A percentile compares a stretch with the other conserved stretches of the same genome.
These are phyloP conservation scores for Barnettozyma sp. DNA, from an alignment of 805 yeast species.

Conservation along the genomic window DNA sequence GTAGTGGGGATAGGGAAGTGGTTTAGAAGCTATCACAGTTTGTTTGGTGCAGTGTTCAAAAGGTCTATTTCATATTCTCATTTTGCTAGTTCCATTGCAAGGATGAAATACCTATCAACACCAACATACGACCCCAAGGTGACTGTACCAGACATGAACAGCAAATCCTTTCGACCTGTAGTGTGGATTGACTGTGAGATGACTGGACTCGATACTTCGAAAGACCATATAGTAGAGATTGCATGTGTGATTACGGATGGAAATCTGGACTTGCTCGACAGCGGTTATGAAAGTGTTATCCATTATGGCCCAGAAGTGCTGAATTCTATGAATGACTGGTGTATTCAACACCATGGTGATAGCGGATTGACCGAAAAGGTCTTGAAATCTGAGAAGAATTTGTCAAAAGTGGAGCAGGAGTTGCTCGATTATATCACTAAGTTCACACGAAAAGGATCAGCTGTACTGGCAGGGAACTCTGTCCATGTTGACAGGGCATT, in stretches of 20 bases:
- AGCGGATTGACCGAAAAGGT: slow-evolving; percentile 75
- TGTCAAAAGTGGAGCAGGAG: slow-evolving; percentile 57
- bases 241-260: slow-evolving; percentile 89
- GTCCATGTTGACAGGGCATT: slow-evolving; percentile 88
- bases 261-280: slow-evolving; percentile 61
- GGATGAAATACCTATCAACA: slow-evolving; percentile 3
- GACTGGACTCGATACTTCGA: slow-evolving; percentile 84
- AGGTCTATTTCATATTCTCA: not conserved
- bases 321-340: slow-evolving; percentile 84
- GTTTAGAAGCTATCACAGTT: too few relatives aligned
- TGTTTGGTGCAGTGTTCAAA: too few relatives aligned
- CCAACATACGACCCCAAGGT: slow-evolving; percentile 17
- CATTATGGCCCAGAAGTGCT: slow-evolving; percentile 56
- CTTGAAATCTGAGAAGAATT: slow-evolving; percentile 44
- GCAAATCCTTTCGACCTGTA: slow-evolving; percentile 34
- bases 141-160: slow-evolving; percentile 8
- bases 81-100: not conserved
- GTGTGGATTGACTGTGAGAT: slow-evolving; percentile 98
- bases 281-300: slow-evolving; percentile 78
- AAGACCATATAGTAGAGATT: slow-evolving; percentile 86
- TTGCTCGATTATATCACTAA: slow-evolving; percentile 53
- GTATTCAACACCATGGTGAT: slow-evolving; percentile 67
- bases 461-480: slow-evolving; percentile 84
- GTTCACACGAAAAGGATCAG: slow-evolving; percentile 49
- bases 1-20: too few relatives aligned